Evolutionary conservation across 129 eudicot species (phyloP), one percentile per base, ranked within the genome.

Genomic region (Artemisia annua): DNA sequence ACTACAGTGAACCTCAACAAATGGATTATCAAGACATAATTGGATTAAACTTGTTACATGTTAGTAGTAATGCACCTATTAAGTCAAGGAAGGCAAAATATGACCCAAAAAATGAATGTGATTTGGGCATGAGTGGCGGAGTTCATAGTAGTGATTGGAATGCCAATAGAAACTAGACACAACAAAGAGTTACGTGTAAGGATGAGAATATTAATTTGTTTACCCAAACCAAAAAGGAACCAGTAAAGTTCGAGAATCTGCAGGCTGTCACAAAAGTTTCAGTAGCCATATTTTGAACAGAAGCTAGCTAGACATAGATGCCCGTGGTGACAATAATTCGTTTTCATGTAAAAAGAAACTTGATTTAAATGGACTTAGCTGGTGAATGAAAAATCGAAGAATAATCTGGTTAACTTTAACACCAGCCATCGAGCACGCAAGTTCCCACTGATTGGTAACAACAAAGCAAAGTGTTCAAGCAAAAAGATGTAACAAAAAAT

Each of bases 311-410:
- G 97, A 91, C 73, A 76, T 91, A 20, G 88, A 91, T 79, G 59
- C 67, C 15, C 85, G 67, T 30, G 90, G 78, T 62, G 82, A 80
- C n/a, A 84, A 72, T 44, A 85, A 82, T 71, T 82, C 56, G 16
- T 80, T 82, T 72, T 74, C 87, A 26, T 79, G 86, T 22, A 71
- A 82, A 77, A 84, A 86, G 75, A 85, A 91, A 52, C 69, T 91
- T 46, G 97, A 91, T 80, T 80, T 91, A 50, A 91, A 91, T 80
- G 96, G 97, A 54, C 80, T 88, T 17, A 79, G 88, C 77, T 87
- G 89, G 95, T 78, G 80, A 63, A 5, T 35, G 43, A 35, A 35
- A 35, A 35, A 5, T 5, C 43, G 9, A 6, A 35, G 43, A 35
- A 35, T 5, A 35, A 35, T 35, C 43, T 35, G 43, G 43, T 35